phyloP scores from a whole-genome alignment of 2,329 filamentous ascomycete species.

The Fusarium nanum region DNA sequence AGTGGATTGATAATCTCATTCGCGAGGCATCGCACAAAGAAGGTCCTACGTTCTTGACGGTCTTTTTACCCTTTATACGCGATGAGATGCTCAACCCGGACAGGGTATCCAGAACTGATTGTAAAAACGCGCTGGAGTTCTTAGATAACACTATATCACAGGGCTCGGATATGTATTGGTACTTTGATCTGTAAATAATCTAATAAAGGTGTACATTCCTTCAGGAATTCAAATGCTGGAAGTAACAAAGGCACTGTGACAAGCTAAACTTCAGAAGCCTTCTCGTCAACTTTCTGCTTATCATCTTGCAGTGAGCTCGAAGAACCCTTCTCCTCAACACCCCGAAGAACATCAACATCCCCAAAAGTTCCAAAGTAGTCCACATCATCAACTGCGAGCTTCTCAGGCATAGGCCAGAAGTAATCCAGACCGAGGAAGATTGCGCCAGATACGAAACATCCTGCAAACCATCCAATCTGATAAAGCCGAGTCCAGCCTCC shows the following conservation, averaged over 20 bases:
- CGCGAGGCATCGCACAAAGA: no score
- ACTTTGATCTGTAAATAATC: no score
- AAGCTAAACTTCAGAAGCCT: not conserved
- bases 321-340: not conserved
- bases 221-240: no score
- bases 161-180: no score
- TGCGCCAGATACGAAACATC: not conserved
- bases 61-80: no score
- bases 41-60: no score
- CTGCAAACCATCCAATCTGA: not conserved
- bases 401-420: not conserved
- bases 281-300: not conserved
- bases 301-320: not conserved
- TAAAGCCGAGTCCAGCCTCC: not conserved
- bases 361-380: not conserved
- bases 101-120: no score
- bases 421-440: not conserved
- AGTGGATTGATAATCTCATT: no score
- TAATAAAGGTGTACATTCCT: accelerated
- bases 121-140: no score
- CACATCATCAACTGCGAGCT: not conserved
- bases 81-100: no score
- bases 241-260: no score
- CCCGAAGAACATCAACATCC: not conserved
- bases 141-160: no score